Conservation (phyloP, 352 stramenopile genomes). For the Chrysophaeum taylorii region DNA sequence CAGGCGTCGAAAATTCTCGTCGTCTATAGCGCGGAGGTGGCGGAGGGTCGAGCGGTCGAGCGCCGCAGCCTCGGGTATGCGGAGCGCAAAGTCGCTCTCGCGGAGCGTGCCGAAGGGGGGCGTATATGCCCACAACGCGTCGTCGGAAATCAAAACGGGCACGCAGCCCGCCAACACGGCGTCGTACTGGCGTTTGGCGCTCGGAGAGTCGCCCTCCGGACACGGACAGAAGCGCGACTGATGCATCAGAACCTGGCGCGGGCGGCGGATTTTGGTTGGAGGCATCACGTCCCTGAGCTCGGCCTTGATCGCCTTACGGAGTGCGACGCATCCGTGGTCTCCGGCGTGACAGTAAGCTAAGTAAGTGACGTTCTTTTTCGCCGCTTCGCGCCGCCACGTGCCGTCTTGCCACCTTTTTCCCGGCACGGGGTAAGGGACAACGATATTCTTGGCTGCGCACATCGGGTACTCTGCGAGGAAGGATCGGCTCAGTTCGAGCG, state of each 20-base stretch:
- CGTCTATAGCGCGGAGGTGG: neutral
- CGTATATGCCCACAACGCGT: slow-evolving; percentile 20
- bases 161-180: slow-evolving; percentile 38
- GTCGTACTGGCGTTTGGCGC: slow-evolving; percentile 40
- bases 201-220: slow-evolving; percentile 35
- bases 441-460: slow-evolving; percentile 31
- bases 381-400: neutral
- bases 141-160: slow-evolving; percentile 35
- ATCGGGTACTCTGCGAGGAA: slow-evolving; percentile 32
- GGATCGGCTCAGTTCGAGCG: slow-evolving; percentile 24
- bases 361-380: neutral
- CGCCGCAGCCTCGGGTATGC: neutral
- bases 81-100: neutral
- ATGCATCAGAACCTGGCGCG: slow-evolving; percentile 1
- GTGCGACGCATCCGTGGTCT: slow-evolving; percentile 8
- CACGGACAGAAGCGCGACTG: slow-evolving; percentile 32
- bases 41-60: neutral
- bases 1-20: neutral
- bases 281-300: neutral
- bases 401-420: slow-evolving; percentile 35
- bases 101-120: neutral
- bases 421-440: slow-evolving; percentile 32
- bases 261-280: neutral
- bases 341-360: neutral
- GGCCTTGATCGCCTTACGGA: neutral